phyloP scores from a whole-genome alignment of 1,284 basidiomycete species.

The Irpex rosettiformis region DNA sequence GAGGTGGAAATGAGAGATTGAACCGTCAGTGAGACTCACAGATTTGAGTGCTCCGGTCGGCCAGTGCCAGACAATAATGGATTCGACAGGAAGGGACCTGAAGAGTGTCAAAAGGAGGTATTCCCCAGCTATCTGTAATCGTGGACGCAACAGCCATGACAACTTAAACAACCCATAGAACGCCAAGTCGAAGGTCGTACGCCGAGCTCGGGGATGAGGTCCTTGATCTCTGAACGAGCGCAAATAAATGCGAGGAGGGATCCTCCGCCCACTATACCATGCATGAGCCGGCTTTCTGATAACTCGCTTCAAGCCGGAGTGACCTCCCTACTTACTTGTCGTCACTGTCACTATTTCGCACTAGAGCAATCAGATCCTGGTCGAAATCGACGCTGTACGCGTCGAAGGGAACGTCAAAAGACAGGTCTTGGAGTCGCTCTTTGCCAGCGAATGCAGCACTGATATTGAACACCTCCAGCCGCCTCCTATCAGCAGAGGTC shows the following conservation, averaged over 20 bases:
- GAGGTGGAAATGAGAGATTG: neutral
- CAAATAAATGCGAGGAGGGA: conserved; percentile 12
- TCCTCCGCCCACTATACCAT: conserved; percentile 2
- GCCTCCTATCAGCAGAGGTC: neutral
- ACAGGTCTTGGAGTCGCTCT: conserved; percentile 4
- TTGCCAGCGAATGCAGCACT: neutral
- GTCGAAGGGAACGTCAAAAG: conserved; percentile 9
- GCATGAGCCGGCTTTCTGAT: neutral
- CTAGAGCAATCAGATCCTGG: conserved; percentile 12
- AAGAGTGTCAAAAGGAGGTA: conserved; percentile 5
- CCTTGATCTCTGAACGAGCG: conserved; percentile 7
- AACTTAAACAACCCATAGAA: conserved; percentile 10
- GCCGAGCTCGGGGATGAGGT: conserved; percentile 9
- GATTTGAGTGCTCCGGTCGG: conserved; percentile 9
- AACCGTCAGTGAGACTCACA: conserved; percentile 3
- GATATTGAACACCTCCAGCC: conserved; percentile 11
- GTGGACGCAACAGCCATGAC: conserved; percentile 5
- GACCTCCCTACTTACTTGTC: conserved; percentile 4
- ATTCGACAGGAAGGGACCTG: conserved; percentile 13
- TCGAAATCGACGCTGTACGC: conserved; percentile 11
- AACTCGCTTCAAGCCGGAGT: neutral
- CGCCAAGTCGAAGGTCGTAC: conserved; percentile 10
- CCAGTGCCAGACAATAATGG: conserved; percentile 17
- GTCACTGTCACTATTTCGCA: neutral
- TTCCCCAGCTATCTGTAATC: conserved; percentile 11